These are phyloP conservation scores for Rickenella mellea DNA, from an alignment of 768 basidiomycete genomes.

Conservation along the genomic window DNA sequence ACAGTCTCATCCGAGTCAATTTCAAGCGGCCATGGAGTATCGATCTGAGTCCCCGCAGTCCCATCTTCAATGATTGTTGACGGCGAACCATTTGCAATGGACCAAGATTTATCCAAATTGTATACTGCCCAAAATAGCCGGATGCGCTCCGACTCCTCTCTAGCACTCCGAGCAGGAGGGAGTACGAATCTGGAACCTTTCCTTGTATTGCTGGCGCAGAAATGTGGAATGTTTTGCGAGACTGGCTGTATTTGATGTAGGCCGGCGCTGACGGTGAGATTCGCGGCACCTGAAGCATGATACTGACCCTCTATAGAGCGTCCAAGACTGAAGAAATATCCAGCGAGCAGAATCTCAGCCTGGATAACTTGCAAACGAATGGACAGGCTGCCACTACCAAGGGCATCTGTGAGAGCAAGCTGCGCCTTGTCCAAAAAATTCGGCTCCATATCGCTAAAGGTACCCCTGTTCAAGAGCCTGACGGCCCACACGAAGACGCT, in stretches of 20 bases:
- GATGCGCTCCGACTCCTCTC: conserved; percentile 61
- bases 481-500: no score
- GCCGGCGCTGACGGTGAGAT: conserved; percentile 16
- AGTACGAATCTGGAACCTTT: conserved; percentile 17
- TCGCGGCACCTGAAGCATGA: conserved; percentile 18
- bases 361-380: no score
- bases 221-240: no score
- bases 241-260: conserved; percentile 14
- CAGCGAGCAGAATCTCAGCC: conserved; percentile 52
- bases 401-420: no score
- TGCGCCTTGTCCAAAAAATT: no score
- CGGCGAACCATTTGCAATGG: conserved; percentile 43
- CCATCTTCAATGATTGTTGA: conserved; percentile 46
- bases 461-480: no score
- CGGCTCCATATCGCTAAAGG: no score
- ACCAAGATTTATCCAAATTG: conserved; percentile 46
- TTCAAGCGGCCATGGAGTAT: conserved; percentile 30
- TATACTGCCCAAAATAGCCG: conserved; percentile 60
- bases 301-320: conserved; percentile 52
- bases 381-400: no score
- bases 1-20: conserved; percentile 23
- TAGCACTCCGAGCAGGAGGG: conserved; percentile 27
- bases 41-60: conserved; percentile 25
- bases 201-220: conserved; percentile 7
- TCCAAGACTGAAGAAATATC: conserved; percentile 55